Conservation (phyloP, 1,284 basidiomycete genomes). For the Peniophora sp. region DNA sequence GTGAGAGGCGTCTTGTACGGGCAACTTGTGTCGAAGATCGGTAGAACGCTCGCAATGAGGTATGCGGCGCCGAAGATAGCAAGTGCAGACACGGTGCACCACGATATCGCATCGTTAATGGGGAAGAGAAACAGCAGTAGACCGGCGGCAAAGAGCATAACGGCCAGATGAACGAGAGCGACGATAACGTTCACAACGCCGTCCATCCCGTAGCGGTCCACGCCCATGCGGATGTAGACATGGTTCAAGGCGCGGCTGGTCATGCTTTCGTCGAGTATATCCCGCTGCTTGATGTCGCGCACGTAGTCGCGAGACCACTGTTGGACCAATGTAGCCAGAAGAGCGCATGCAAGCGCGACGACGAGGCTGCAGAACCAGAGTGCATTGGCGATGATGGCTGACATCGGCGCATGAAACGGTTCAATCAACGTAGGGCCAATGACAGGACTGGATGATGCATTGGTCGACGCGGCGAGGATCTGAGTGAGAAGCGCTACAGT, state of each 20-base stretch:
- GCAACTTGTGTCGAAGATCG: background rate
- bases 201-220: conserved; percentile 27
- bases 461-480: conserved; percentile 11
- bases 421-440: too few relatives aligned
- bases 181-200: conserved; percentile 32
- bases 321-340: background rate
- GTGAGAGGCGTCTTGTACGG: background rate
- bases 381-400: background rate
- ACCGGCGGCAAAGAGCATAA: conserved; percentile 33
- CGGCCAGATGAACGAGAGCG: conserved; percentile 29
- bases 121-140: conserved; percentile 30
- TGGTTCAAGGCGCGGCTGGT: conserved; percentile 22
- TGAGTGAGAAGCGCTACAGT: conserved; percentile 25
- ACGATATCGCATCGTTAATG: conserved; percentile 16
- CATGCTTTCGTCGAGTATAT: conserved; percentile 25
- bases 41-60: background rate
- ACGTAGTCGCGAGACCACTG: conserved; percentile 3
- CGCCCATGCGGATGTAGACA: conserved; percentile 27
- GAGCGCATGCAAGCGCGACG: background rate
- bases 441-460: too few relatives aligned
- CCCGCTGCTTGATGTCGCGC: conserved; percentile 22
- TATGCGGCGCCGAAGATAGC: background rate
- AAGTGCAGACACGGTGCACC: too few relatives aligned
- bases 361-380: background rate
- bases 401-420: background rate